A percentile compares a stretch with the other conserved stretches of the same genome.
These are phyloP conservation scores for Chlorella sp. DNA, from an alignment of 139 green algal genomes.

Conservation along the genomic window DNA sequence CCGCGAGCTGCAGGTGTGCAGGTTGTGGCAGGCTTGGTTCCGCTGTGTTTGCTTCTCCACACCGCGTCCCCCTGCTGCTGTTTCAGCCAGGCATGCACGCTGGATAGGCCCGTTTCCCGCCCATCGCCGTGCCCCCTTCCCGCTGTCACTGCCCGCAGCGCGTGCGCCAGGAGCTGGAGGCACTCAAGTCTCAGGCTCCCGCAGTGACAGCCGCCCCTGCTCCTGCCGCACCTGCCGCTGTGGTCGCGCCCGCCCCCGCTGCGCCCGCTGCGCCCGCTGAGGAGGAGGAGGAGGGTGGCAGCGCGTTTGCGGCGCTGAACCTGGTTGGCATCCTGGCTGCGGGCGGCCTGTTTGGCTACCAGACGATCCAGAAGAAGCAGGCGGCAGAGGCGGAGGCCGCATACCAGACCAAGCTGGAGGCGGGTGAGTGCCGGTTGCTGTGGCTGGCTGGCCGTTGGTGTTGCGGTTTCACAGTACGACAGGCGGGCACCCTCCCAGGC, in stretches of 20 bases:
- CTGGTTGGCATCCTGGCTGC: slow-evolving; percentile 50
- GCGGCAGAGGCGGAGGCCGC: slow-evolving; percentile 21
- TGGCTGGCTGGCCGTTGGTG: no score
- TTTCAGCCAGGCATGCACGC: no score
- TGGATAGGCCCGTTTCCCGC: no score
- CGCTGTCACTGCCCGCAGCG: not conserved
- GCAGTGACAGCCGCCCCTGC: not conserved
- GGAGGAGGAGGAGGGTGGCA: slow-evolving; percentile 15
- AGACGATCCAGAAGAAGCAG: slow-evolving; percentile 45
- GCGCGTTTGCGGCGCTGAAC: slow-evolving; percentile 38
- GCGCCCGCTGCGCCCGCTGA: not conserved
- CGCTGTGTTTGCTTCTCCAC: no score
- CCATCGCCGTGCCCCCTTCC: no score
- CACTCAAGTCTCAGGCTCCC: not conserved
- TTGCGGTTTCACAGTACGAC: no score
- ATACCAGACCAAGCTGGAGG: slow-evolving; percentile 19
- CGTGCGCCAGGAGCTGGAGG: slow-evolving; percentile 18
- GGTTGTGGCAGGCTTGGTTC: no score
- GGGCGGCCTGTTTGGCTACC: slow-evolving; percentile 35
- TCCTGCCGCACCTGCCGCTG: not conserved
- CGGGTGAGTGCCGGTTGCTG: not conserved
- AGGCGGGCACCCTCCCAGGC: no score
- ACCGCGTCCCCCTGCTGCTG: no score
- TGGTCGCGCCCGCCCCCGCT: not conserved
- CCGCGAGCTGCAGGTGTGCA: not conserved